Percentiles rank a stretch among this genome's conserved stretches.
phyloP scores from a whole-genome alignment of 2,329 filamentous ascomycete species.

The Aureobasidium sp. region DNA sequence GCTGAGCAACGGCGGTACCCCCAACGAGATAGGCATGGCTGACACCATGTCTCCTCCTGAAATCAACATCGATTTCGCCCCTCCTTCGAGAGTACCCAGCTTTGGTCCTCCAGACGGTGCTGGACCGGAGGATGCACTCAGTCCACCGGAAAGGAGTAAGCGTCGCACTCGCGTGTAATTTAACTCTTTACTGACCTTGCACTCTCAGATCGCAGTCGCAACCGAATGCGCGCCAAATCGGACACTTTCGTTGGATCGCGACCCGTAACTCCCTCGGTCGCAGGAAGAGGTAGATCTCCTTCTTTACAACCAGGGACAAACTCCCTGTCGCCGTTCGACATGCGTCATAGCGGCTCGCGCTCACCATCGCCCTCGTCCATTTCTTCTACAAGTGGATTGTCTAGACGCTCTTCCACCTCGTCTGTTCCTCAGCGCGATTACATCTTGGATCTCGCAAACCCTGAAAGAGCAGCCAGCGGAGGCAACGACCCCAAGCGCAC shows the following conservation, averaged over 20 bases:
- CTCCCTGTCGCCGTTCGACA: slow-evolving; percentile 35
- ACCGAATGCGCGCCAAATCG: slow-evolving; percentile 50
- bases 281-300: slow-evolving; percentile 26
- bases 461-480: slow-evolving; percentile 62
- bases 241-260: slow-evolving; percentile 47
- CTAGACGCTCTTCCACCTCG: slow-evolving; percentile 42
- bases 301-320: slow-evolving; percentile 26
- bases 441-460: slow-evolving; percentile 85
- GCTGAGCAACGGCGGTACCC: slow-evolving; percentile 29
- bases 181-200: slow-evolving; percentile 27
- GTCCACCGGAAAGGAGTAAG: slow-evolving; percentile 62
- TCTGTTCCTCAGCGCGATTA: slow-evolving; percentile 53
- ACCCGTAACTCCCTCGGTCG: slow-evolving; percentile 31
- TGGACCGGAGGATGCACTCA: slow-evolving; percentile 70
- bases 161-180: slow-evolving; percentile 32
- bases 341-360: slow-evolving; percentile 30
- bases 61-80: slow-evolving; percentile 90
- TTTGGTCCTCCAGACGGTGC: slow-evolving; percentile 58
- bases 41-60: slow-evolving; percentile 82
- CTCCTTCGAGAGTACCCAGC: slow-evolving; percentile 56
- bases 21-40: slow-evolving; percentile 54
- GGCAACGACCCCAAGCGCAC: slow-evolving; percentile 63
- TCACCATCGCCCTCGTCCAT: slow-evolving; percentile 37
- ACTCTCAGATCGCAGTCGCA: slow-evolving; percentile 34
- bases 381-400: slow-evolving; percentile 36